A percentile compares a stretch with the other conserved stretches of the same genome.
Evolutionary conservation across 352 stramenopile genomes (phyloP).

Genomic region (Phytopythium litorale): DNA sequence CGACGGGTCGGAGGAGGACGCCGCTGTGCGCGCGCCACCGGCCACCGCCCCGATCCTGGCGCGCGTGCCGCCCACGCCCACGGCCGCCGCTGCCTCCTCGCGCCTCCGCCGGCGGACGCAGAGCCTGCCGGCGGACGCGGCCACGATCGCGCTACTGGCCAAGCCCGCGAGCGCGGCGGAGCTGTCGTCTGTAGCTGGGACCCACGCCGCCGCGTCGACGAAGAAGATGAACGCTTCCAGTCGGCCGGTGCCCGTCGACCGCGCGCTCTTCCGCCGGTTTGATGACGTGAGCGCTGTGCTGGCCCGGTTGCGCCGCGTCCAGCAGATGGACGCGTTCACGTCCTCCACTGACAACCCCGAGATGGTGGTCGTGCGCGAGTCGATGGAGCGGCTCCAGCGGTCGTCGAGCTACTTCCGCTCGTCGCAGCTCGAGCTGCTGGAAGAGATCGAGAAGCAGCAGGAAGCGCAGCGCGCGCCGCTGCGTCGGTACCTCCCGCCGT

Average conservation of each 20-base stretch:
- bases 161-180: constrained; percentile 6
- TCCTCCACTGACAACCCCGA: constrained; percentile 20
- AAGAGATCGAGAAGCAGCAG: constrained; percentile 57
- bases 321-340: constrained; percentile 23
- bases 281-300: constrained; percentile 52
- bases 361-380: constrained; percentile 31
- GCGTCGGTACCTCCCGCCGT: constrained; percentile 53
- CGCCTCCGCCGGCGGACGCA: constrained; percentile 21
- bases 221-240: not conserved
- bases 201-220: constrained; percentile 1
- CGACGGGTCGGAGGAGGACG: constrained; percentile 1
- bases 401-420: constrained; percentile 36
- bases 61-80: not conserved
- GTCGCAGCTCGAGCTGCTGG: constrained; percentile 60
- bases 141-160: constrained; percentile 5
- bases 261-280: constrained; percentile 52
- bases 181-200: not conserved
- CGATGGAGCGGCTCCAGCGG: constrained; percentile 38
- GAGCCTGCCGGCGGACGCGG: constrained; percentile 18
- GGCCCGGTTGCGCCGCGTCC: constrained; percentile 30
- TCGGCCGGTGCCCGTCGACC: constrained; percentile 34
- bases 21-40: not conserved
- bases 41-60: not conserved
- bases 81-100: not conserved
- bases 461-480: constrained; percentile 36